Evolutionary conservation across 768 basidiomycete species (phyloP), one percentile per base, ranked within the genome.

Genomic region (Imleria badia): DNA sequence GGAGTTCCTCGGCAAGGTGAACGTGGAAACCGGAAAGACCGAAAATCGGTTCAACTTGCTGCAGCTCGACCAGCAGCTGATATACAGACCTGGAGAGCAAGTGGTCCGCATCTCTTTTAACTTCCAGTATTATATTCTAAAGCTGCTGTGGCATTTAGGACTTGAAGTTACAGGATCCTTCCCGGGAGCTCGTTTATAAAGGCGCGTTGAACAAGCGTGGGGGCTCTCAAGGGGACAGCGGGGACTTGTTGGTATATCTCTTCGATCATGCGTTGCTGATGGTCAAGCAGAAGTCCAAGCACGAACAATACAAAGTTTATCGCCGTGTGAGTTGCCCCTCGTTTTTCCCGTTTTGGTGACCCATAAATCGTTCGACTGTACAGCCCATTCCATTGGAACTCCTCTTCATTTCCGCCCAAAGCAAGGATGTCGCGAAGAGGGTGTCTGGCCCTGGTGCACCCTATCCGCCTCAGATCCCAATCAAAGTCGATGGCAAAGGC

Each of bases 381-480:
- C 59, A 97, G 95, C 96, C 97, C 1, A 97, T 98, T 64, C 97
- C 97, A 0, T 81, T 98, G 43, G 97, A 98, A 62, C 81, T 99
- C 2, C 82, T 99, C 22, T 78, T 89, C 45, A 82, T 98, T 58
- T 83, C 87, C 5, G 84, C 89, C 3, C 81, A 82, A 66, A 72
- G 71, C 22, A 73, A 76, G 48, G 61, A 73, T 1, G 71, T 86
- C 5, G 69, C 77, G 13, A 80, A 78, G 60, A 73, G 73, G 54
- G 70, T 68, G 13, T 79, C 78, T 55, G 71, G 62, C 48, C 64
- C 70, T 68, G 56, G 72, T 66, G 47, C 75, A 56, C 66, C 77
- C 40, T 63, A 78, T 64, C 74, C 78, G 5, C 77, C 76, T 19
- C 76, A 80, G 15, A 73, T 85, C 19, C 72, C 81, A 3, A 72